Base-by-base conservation (phyloP, 495 filamentous ascomycete genomes). In the Aspergillus hancockii region DNA sequence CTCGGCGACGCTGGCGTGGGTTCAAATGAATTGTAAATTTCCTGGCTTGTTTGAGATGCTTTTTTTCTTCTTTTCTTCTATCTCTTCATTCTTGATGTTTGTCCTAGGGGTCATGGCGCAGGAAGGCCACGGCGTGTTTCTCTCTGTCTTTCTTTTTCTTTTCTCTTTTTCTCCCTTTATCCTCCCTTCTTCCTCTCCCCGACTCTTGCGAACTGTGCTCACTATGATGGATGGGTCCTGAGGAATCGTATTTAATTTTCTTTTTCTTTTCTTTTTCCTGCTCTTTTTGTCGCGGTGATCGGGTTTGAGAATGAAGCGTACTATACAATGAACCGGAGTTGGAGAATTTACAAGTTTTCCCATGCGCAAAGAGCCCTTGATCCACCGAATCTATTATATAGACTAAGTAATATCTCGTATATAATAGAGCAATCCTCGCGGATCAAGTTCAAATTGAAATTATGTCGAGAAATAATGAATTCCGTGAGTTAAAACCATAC, bases 1-100 rank as follows among this genome's bases (percentile, higher is more conserved):
- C 75, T 52, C 76, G 77, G 62, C 67, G 68, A 54, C 70, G 79
- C 43, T 70, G 66, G 62, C 77, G 78, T 22, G 71, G 69, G 43
- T 72, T 67, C 50, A 70, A 63, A 57, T 71, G 51, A 14, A 5
- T 36, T 3, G 12, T 2, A 9, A 9, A 14, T 5, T 36, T 10
- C 34, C 8, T 8, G 13, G 32, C 32, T 21, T 19, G 14, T 32
- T 32, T 8, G 4, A 30, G 3, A 25, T 25, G 14, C 8, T n/a
- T 8, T 38, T 19, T 60, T 53, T 59, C 31, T 49, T 60, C 55
- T 50, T 55, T 59, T 22, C 43, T 53, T n/a, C 28, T 51, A 28
- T 55, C 8, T 54, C 49, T 52, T 59, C 59, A 19, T 43, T 31
- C 14, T 40, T 23, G 60, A 40, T 43, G 54, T 49, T 36, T 55